phyloP scores from a whole-genome alignment of 202 grass and related monocot genomes.

The Saccharum hybrid region DNA sequence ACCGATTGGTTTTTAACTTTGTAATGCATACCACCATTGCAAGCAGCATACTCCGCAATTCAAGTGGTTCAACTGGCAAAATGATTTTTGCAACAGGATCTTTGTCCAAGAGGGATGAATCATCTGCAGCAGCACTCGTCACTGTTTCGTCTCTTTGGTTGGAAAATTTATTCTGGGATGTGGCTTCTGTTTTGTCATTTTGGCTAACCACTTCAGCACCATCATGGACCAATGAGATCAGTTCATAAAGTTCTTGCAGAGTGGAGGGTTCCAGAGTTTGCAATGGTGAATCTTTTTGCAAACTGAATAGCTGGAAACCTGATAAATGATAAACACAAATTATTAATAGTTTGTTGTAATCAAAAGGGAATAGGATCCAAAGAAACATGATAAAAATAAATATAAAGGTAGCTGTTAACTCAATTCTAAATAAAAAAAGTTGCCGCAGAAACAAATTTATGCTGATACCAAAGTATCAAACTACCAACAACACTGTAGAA shows the following conservation, averaged over 20 bases:
- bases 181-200: slow-evolving; percentile 42
- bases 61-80: slow-evolving; percentile 68
- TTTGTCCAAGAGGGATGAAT: slow-evolving; percentile 57
- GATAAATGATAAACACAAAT: slow-evolving; percentile 42
- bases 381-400: slow-evolving; percentile 2
- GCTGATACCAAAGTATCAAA: background rate
- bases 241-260: slow-evolving; percentile 68
- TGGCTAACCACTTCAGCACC: slow-evolving; percentile 55
- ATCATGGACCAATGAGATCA: slow-evolving; percentile 81
- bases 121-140: slow-evolving; percentile 44
- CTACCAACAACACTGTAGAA: background rate
- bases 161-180: slow-evolving; percentile 45
- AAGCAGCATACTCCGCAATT: slow-evolving; percentile 63
- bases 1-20: slow-evolving; percentile 1
- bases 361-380: slow-evolving; percentile 6
- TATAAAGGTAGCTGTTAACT: background rate
- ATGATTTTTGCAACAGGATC: slow-evolving; percentile 73
- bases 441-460: background rate
- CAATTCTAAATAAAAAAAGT: background rate
- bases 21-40: slow-evolving; percentile 76
- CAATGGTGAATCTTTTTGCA: slow-evolving; percentile 49
- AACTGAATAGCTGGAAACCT: slow-evolving; percentile 53
- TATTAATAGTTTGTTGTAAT: background rate
- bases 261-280: slow-evolving; percentile 69
- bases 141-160: slow-evolving; percentile 47